A percentile compares a stretch with the other conserved stretches of the same genome.
phyloP scores from a whole-genome alignment of 306 rosid genomes.

The Lagenaria siceraria region DNA sequence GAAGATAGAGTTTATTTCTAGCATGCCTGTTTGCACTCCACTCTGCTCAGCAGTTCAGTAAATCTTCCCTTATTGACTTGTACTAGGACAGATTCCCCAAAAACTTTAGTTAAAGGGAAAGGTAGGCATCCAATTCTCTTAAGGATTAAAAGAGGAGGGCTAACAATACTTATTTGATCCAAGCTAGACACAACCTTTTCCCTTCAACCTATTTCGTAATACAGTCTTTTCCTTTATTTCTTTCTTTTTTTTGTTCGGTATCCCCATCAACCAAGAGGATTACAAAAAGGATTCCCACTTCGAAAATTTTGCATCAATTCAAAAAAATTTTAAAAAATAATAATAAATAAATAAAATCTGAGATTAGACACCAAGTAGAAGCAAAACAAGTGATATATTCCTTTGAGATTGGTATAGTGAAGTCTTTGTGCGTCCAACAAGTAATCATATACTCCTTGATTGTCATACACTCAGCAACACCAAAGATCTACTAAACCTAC shows the following conservation, averaged over 20 bases:
- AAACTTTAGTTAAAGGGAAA: neutral
- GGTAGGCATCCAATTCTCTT: neutral
- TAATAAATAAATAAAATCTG: neutral
- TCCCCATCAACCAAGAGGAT: neutral
- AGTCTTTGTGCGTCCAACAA: neutral
- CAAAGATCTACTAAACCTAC: no score
- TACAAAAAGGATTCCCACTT: neutral
- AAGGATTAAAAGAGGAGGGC: neutral
- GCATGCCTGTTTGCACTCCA: neutral
- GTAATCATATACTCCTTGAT: neutral
- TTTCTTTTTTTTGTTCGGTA: neutral
- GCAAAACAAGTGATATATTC: neutral
- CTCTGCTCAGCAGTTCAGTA: neutral
- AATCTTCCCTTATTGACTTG: neutral
- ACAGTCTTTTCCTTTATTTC: neutral
- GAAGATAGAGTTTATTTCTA: neutral
- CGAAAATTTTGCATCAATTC: neutral
- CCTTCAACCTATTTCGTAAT: neutral
- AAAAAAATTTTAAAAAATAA: neutral
- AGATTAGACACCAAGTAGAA: neutral
- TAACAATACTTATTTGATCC: neutral
- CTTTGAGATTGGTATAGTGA: neutral
- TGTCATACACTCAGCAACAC: neutral
- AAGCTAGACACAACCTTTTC: neutral
- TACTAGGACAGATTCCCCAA: neutral